A percentile compares a stretch with the other conserved stretches of the same genome.
These are phyloP conservation scores for Aspergillus wentii DNA, from an alignment of 495 filamentous ascomycete genomes.

Conservation along the genomic window DNA sequence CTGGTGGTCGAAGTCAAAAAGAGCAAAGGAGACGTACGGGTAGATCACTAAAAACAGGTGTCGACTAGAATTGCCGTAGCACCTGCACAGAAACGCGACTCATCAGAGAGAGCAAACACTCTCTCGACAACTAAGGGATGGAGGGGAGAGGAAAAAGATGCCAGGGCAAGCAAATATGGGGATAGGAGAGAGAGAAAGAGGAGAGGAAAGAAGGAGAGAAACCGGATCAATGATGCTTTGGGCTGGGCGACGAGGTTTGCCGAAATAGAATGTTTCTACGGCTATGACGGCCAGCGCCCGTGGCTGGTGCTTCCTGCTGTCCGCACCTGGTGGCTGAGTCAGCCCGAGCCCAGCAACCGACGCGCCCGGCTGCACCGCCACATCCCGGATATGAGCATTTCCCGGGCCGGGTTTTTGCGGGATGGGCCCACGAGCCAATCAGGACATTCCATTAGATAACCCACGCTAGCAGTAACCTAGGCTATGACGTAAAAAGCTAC, in stretches of 20 bases:
- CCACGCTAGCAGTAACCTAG: no score
- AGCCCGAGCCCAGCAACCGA: constrained; percentile 4
- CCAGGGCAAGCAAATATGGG: no score
- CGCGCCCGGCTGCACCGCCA: constrained; percentile 15
- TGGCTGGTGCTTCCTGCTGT: not conserved
- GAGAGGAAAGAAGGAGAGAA: constrained; percentile 7
- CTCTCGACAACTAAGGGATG: constrained; percentile 12
- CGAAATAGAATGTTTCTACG: constrained; percentile 18
- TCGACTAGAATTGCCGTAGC: constrained; percentile 44
- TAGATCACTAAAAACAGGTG: constrained; percentile 29
- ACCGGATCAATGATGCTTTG: not conserved
- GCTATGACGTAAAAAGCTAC: no score
- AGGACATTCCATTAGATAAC: no score
- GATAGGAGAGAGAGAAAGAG: constrained; percentile 10
- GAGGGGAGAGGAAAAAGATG: constrained; percentile 14
- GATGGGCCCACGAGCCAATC: constrained; percentile 7
- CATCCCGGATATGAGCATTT: constrained; percentile 19
- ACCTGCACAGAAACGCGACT: constrained; percentile 39
- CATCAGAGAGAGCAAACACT: constrained; percentile 42
- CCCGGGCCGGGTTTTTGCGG: constrained; percentile 22
- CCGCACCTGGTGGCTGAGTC: constrained; percentile 7
- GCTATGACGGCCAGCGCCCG: constrained; percentile 16
- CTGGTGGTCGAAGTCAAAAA: constrained; percentile 33
- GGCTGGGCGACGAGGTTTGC: constrained; percentile 10
- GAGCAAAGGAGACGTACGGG: constrained; percentile 15